Conservation (phyloP, 768 basidiomycete species). For the Paxillus involutus region DNA sequence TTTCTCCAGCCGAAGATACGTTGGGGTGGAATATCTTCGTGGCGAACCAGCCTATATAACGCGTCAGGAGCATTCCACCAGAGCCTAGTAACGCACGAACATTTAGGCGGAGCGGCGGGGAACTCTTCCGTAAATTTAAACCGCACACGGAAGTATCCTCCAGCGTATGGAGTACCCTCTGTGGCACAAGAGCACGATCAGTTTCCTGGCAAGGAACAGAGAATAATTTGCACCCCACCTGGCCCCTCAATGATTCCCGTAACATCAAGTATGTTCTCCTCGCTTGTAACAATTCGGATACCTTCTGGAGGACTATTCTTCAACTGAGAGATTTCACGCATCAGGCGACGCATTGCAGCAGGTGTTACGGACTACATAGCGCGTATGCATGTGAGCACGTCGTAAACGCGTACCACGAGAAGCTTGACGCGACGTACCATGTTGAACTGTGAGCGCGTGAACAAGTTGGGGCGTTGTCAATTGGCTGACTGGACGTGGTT, state of each 20-base stretch:
- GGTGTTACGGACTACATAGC: conserved; percentile 41
- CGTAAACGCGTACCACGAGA: background rate
- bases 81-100: conserved; percentile 43
- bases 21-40: conserved; percentile 99
- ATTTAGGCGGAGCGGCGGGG: conserved; percentile 91
- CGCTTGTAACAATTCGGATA: conserved; percentile 82
- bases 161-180: conserved; percentile 70
- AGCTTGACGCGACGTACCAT: conserved; percentile 21
- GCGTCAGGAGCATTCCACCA: conserved; percentile 2
- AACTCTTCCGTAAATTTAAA: conserved; percentile 95
- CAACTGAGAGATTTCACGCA: conserved; percentile 83
- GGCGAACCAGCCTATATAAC: conserved; percentile 70
- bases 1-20: conserved; percentile 85
- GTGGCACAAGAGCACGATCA: conserved; percentile 11
- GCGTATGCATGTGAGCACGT: background rate
- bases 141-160: conserved; percentile 70
- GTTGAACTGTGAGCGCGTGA: conserved; percentile 3
- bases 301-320: conserved; percentile 86
- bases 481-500: conserved; percentile 18
- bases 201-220: background rate
- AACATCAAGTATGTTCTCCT: conserved; percentile 87
- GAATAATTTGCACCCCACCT: conserved; percentile 48
- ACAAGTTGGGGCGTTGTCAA: conserved; percentile 9
- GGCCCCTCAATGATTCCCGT: conserved; percentile 90
- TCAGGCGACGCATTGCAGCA: conserved; percentile 76